Base-by-base conservation (phyloP, 2,329 filamentous ascomycete genomes). In the Lomentospora prolificans region DNA sequence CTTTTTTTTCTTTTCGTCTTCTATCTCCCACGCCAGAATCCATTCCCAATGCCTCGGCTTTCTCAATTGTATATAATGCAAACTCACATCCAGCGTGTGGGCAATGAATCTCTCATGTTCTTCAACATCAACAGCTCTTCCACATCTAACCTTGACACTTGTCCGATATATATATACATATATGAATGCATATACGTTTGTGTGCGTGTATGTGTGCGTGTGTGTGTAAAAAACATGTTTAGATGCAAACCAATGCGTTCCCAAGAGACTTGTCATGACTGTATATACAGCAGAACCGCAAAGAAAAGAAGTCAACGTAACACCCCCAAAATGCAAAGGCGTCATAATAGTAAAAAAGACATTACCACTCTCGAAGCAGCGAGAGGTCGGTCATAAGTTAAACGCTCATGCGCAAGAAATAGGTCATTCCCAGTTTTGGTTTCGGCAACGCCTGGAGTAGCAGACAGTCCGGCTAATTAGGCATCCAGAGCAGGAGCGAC, bases 221-320 rank as follows among this genome's bases (percentile, higher is more conserved):
- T 8, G n/a, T 19, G 36, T 41, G 14, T 41, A 41, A 53, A 56
- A 48, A 28, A 19, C 55, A 59, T 59, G 58, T 57, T 39, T 58
- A 58, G 53, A 53, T 57, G 48, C 50, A 50, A 57, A 58, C 44
- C 33, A 55, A 59, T 59, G 57, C 60, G 54, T 55, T 57, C 50
- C 51, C 10, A 36, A n/a, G 28, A 36, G 55, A 53, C 56, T 51
- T 50, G 50, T 52, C 58, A 55, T 48, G 44, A 48, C 44, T 48
- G 44, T 48, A 25, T 12, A 9, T 48, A 25, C 44, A 48, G 44
- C 22, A 48, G 44, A 48, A 19, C 44, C 17, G 44, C 44, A 48
- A 48, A 46, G 41, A 46, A 46, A 48, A 22, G 44, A 48, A 48
- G 44, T 17, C 44, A 19, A 48, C 44, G 22, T 48, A 48, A 48